phyloP scores from a whole-genome alignment of 2,329 filamentous ascomycete genomes.

The Aspergillus candidus region DNA sequence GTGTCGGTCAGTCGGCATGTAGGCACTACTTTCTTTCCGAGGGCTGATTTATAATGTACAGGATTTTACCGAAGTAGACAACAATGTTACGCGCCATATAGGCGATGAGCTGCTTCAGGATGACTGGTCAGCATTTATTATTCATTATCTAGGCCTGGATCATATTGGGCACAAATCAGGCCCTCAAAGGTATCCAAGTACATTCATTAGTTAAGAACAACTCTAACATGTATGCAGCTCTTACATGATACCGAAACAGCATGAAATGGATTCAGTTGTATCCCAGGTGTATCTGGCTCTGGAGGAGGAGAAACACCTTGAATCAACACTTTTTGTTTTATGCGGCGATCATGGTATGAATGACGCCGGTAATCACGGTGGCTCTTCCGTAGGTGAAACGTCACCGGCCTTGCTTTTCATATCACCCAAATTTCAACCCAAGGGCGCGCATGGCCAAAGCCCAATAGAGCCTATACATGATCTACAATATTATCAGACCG shows the following conservation, averaged over 20 bases:
- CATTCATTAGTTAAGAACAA: constrained; percentile 1
- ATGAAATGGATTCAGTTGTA: constrained; percentile 86
- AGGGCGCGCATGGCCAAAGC: constrained; percentile 42
- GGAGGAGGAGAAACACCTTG: constrained; percentile 61
- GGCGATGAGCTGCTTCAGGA: constrained; percentile 64
- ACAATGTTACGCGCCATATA: constrained; percentile 92
- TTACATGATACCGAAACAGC: constrained; percentile 89
- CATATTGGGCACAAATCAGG: constrained; percentile 97
- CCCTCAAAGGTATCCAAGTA: constrained; percentile 59
- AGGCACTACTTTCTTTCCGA: too few species aligned
- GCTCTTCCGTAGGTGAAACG: constrained; percentile 88
- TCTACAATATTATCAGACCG: constrained; percentile 73
- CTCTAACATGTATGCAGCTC: constrained; percentile 48
- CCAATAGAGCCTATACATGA: constrained; percentile 60
- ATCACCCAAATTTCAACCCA: constrained; percentile 67
- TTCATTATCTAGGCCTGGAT: constrained; percentile 93
- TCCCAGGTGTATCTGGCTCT: constrained; percentile 70
- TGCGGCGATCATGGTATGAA: constrained; percentile 99
- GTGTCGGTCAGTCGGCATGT: constrained; percentile 65
- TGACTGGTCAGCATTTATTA: constrained; percentile 89
- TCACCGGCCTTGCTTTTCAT: constrained; percentile 88
- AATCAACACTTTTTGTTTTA: constrained; percentile 74
- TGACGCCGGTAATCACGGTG: constrained; percentile 92
- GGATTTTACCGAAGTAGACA: constrained; percentile 97
- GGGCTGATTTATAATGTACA: constrained; percentile 29